Percentiles rank a stretch among this genome's conserved stretches.
These are phyloP conservation scores for Pistacia vera DNA, from an alignment of 345 rosid genomes.

Conservation along the genomic window DNA sequence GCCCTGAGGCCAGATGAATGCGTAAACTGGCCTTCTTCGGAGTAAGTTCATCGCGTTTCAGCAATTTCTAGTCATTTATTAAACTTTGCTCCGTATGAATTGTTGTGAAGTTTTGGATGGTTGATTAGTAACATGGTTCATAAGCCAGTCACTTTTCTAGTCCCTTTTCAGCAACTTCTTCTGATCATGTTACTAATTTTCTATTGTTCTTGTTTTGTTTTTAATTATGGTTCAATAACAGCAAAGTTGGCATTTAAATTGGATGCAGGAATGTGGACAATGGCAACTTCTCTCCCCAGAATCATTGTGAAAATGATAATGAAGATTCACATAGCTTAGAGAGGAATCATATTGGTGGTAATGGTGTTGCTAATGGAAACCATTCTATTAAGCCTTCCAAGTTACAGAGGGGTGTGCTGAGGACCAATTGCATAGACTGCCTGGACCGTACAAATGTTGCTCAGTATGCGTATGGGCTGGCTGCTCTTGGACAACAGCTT, in stretches of 20 bases:
- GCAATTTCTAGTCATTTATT: neutral
- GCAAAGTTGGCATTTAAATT: conserved; percentile 29
- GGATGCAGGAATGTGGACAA: conserved; percentile 51
- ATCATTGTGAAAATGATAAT: conserved; percentile 43
- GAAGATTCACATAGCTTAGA: conserved; percentile 48
- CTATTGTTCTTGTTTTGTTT: neutral
- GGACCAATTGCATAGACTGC: conserved; percentile 99
- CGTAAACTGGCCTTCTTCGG: conserved; percentile 45
- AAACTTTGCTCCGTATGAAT: neutral
- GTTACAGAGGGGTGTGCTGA: conserved; percentile 87
- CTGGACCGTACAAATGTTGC: conserved; percentile 99
- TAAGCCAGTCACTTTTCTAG: no score
- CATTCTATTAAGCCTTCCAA: conserved; percentile 48
- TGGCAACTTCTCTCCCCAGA: conserved; percentile 36
- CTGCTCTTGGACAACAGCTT: conserved; percentile 93
- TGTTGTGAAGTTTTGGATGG: no score
- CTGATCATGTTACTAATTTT: conserved; percentile 2
- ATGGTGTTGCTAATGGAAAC: conserved; percentile 49
- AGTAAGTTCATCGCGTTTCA: conserved; percentile 54
- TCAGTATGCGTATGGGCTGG: conserved; percentile 94
- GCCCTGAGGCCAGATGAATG: conserved; percentile 54
- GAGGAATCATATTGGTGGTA: conserved; percentile 43
- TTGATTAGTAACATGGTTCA: no score
- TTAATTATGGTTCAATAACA: conserved; percentile 11
- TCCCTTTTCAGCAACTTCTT: no score